Evolutionary conservation across 495 filamentous ascomycete species (phyloP).

Genomic region (Podospora pseudopauciseta): DNA sequence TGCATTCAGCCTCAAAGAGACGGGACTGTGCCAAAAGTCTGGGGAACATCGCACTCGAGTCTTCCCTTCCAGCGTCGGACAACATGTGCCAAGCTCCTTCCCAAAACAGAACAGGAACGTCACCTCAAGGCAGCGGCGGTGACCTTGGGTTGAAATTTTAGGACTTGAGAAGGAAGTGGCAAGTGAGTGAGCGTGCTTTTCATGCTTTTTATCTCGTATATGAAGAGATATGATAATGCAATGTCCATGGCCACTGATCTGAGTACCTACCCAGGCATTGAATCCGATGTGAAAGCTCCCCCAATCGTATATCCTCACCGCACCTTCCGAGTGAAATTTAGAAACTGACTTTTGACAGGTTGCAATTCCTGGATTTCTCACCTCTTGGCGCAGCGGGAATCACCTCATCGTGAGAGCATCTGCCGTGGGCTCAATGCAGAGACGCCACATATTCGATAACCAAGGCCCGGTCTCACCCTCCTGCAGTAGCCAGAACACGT

Average conservation of each 20-base stretch:
- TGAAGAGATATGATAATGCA: background rate
- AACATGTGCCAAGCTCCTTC: background rate
- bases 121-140: background rate
- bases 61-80: background rate
- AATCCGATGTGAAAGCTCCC: background rate
- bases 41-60: background rate
- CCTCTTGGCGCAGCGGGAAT: background rate
- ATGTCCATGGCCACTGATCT: too few species aligned
- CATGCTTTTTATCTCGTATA: background rate
- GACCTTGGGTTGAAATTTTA: background rate
- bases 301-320: background rate
- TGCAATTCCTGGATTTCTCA: background rate
- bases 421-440: background rate
- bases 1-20: conserved; percentile 10
- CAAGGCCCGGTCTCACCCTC: background rate
- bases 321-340: background rate
- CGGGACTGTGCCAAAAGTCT: background rate
- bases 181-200: background rate
- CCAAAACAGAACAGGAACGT: background rate
- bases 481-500: background rate
- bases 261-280: background rate
- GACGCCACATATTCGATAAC: background rate
- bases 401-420: background rate
- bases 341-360: background rate
- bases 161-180: background rate